Evolutionary conservation across 164 flowering plant species (phyloP).

Genomic region (Sedum album): DNA sequence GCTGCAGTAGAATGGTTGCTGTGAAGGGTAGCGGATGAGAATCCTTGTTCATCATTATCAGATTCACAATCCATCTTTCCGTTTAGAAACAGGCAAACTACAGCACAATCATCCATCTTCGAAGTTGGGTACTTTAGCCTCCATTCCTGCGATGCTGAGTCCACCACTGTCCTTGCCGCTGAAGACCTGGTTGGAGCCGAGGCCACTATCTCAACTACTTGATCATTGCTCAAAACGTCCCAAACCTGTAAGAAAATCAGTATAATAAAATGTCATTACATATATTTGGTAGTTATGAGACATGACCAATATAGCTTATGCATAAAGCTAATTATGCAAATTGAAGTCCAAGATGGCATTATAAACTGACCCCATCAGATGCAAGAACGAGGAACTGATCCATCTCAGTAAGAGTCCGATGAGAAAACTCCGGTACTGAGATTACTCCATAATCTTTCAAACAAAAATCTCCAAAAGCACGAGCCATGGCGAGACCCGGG

Average conservation of each 20-base stretch:
- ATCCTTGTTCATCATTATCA: conserved; percentile 57
- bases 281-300: background rate
- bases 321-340: background rate
- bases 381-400: conserved; percentile 92
- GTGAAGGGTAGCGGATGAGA: conserved; percentile 49
- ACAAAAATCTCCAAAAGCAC: conserved; percentile 98
- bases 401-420: conserved; percentile 58
- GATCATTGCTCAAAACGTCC: conserved; percentile 91
- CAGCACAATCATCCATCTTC: conserved; percentile 96
- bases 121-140: conserved; percentile 84
- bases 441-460: conserved; percentile 92
- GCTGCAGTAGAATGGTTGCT: conserved; percentile 51
- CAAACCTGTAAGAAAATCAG: conserved; percentile 52
- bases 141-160: conserved; percentile 83
- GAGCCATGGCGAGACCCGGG: conserved; percentile 97
- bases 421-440: conserved; percentile 78
- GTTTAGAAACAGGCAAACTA: conserved; percentile 69
- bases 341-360: background rate
- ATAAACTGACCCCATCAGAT: conserved; percentile 80
- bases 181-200: conserved; percentile 58
- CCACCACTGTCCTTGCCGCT: conserved; percentile 70
- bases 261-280: background rate
- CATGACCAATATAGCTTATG: background rate
- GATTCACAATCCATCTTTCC: conserved; percentile 82
- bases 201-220: conserved; percentile 77